Conservation (phyloP, 2,329 filamentous ascomycete species). For the Ilyonectria mors-panacis region DNA sequence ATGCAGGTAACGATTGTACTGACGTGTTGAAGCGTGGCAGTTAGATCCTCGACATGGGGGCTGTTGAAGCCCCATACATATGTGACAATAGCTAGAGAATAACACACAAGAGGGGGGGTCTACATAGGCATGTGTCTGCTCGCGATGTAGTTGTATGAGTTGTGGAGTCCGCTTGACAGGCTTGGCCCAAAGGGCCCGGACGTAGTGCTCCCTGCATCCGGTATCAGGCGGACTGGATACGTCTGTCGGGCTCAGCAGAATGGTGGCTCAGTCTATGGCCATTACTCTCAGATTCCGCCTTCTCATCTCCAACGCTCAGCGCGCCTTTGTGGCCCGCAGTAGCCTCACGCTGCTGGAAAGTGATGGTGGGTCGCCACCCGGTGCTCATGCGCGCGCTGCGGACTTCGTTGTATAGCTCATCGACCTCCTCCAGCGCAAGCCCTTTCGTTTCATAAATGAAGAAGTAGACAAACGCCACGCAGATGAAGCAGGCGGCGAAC, state of each 20-base stretch:
- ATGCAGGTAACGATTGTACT: background rate
- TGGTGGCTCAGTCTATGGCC: background rate
- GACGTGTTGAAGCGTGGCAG: background rate
- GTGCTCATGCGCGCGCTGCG: conserved; percentile 68
- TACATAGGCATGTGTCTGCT: background rate
- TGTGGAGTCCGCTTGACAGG: background rate
- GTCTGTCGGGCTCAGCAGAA: background rate
- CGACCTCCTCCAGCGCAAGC: conserved; percentile 84
- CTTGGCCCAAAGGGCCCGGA: background rate
- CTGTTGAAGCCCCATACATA: conserved; percentile 2
- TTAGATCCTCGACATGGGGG: background rate
- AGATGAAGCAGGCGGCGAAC: conserved; percentile 78
- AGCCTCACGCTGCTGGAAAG: background rate
- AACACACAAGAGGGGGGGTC: background rate
- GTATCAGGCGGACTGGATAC: background rate
- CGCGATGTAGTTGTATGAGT: background rate
- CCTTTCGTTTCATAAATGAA: conserved; percentile 92
- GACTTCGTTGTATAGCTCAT: conserved; percentile 80
- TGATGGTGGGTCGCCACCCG: conserved; percentile 59
- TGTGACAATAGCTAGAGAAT: background rate
- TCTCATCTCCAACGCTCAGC: background rate
- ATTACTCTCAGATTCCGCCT: background rate
- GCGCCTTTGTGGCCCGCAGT: background rate
- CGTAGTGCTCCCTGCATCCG: background rate
- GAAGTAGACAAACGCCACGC: conserved; percentile 80